Evolutionary conservation across 2,329 filamentous ascomycete genomes (phyloP), one percentile per base, ranked within the genome.

Genomic region (Fusarium sp.): DNA sequence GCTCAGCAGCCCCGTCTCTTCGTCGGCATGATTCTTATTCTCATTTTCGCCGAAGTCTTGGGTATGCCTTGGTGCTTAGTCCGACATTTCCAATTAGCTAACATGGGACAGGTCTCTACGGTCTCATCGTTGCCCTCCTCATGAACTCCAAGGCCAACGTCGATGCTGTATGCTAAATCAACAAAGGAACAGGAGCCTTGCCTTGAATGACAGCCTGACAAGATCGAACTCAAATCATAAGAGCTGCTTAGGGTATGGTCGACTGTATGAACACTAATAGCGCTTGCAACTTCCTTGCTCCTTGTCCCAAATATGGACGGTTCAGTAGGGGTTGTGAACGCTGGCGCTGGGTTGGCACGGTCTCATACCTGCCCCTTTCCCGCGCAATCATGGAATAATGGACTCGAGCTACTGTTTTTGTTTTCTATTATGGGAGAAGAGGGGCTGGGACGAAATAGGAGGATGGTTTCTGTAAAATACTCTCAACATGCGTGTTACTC

Each of bases 21-120:
- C 86, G 95, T 98, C 82, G 95, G 95, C 86, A 98, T 98, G 95
- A 97, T 98, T 86, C 85, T 98, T 83, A 98, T 98, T 88, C 94
- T 98, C 87, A 98, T 98, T 96, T 98, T 98, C 90, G 95, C 95
- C 78, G 95, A 98, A 96, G 95, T 98, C 78, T 87, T 98, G 92
- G 95, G 95, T 96, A 88, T 73, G 92, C 87, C 35, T 28, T 35
- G 33, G 15, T 33, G 31, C 33, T 75, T 69, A 11, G 41, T n/a
- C 6, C 24, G 33, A 8, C 26, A 17, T 33, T 31, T 35, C 7
- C 15, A 22, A 12, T 17, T 60, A 36, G 62, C 81, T 83, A 70
- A 82, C 57, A 41, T 17, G 49, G 5, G 33, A 17, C 72, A 96
- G 94, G 96, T 96, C 94, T 99, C 68, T 99, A 99, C 88, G 96